A percentile compares a stretch with the other conserved stretches of the same genome.
phyloP scores from a whole-genome alignment of 2,329 filamentous ascomycete species.

The Colletotrichum sp. region DNA sequence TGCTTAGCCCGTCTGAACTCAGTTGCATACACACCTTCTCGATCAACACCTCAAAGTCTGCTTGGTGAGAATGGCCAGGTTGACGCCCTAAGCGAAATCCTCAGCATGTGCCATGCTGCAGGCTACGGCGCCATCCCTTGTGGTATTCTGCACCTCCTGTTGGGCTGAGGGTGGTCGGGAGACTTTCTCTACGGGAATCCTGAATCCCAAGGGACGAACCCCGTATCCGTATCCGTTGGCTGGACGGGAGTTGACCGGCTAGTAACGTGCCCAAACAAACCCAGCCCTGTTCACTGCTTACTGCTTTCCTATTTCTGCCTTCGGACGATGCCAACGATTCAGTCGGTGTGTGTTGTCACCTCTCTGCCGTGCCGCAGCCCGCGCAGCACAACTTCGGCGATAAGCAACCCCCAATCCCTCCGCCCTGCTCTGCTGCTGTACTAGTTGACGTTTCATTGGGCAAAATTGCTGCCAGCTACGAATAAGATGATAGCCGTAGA shows the following conservation, averaged over 20 bases:
- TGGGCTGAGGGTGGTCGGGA: not conserved
- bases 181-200: not conserved
- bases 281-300: not conserved
- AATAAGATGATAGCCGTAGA: not conserved
- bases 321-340: not conserved
- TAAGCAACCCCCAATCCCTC: not conserved
- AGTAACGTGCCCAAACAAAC: not conserved
- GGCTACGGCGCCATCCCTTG: not conserved
- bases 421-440: not conserved
- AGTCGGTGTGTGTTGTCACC: not conserved
- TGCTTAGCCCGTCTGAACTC: not conserved
- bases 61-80: not conserved
- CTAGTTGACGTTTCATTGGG: not conserved
- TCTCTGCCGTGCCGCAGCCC: not conserved
- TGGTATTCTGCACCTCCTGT: not conserved
- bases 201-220: slow-evolving; percentile 5
- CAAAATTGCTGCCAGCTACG: not conserved
- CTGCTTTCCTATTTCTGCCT: not conserved
- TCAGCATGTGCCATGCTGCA: not conserved
- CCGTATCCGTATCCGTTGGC: slow-evolving; percentile 16
- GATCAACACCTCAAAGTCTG: not conserved
- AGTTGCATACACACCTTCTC: not conserved
- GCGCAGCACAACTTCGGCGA: not conserved
- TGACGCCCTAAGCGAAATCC: not conserved
- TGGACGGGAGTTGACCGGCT: not conserved